Base-by-base conservation (phyloP, 116 monocot genomes). In the Cymodocea nodosa region DNA sequence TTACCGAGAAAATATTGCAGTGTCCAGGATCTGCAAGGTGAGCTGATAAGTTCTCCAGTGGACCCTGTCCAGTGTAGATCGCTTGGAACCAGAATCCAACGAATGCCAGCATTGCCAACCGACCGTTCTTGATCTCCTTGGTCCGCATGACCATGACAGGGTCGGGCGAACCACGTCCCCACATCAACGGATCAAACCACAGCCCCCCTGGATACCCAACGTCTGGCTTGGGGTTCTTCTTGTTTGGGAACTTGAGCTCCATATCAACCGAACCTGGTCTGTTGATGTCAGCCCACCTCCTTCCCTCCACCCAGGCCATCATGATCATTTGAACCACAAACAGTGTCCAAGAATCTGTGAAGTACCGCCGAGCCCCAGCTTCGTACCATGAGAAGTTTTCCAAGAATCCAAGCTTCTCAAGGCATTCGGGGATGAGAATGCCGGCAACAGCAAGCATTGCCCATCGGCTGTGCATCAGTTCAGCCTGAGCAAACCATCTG, bases 51-150 rank as follows among this genome's bases (percentile, higher is more conserved):
- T 94, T 94, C 36, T 94, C 94, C 14, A 94, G 59, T 0, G 86
- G 89, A 37, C 80, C 78, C 34, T 78, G 56, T 63, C 86, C 86
- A 5, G 87, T 82, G 55, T 94, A 94, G 2, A 86, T 64, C 20
- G 89, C 86, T 52, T 94, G 94, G n/a, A 94, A 94, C 70, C 65
- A 78, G 55, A 89, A 86, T 10, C 94, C 94, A 17, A 89, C 71
- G 57, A 94, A 89, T 2, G 94, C 94, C 34, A 94, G 73, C 86
- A 94, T 94, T 0, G 89, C 94, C 65, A 89, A 58, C 72, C 94
- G 71, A 12, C 94, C 94, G 72, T 94, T 94, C 84, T 94, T 94
- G 24, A 94, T 94, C 77, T 94, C 94, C 77, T 94, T 94, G 2
- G 94, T 89, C 64, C 89, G 68, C 52, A 94, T 71, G 35, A 80